Conservation (phyloP, 1,139 yeast species). For the Saccharomyces hybrid region DNA sequence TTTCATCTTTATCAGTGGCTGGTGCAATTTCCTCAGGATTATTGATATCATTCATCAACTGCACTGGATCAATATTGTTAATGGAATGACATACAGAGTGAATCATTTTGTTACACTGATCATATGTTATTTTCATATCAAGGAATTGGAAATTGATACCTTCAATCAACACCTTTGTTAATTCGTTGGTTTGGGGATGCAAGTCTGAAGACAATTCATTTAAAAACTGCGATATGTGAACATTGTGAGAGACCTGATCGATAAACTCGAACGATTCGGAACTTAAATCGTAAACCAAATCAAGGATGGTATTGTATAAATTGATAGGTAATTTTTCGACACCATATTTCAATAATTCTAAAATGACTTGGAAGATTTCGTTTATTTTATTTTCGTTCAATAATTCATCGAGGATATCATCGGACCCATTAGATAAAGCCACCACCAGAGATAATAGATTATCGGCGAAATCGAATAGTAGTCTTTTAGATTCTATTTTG, state of each 20-base stretch:
- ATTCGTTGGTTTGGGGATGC: slow-evolving; percentile 30
- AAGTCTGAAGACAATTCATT: slow-evolving; percentile 15
- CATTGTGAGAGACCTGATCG: slow-evolving; percentile 28
- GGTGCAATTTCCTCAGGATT: slow-evolving; percentile 28
- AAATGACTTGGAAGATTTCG: slow-evolving; percentile 38
- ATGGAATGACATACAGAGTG: slow-evolving; percentile 29
- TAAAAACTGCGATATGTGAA: slow-evolving; percentile 24
- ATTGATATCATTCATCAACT: slow-evolving; percentile 19
- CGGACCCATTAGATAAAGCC: slow-evolving; percentile 59
- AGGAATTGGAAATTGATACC: slow-evolving; percentile 56
- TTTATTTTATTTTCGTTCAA: slow-evolving; percentile 35
- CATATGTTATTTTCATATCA: slow-evolving; percentile 33
- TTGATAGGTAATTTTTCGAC: slow-evolving; percentile 34
- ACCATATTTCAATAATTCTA: slow-evolving; percentile 36
- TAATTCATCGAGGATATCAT: slow-evolving; percentile 49
- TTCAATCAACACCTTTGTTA: slow-evolving; percentile 46
- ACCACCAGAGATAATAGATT: slow-evolving; percentile 63
- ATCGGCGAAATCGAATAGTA: slow-evolving; percentile 62
- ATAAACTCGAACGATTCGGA: slow-evolving; percentile 56
- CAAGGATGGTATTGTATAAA: slow-evolving; percentile 48
- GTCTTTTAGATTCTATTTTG: slow-evolving; percentile 29
- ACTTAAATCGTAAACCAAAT: slow-evolving; percentile 58
- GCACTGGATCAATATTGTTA: slow-evolving; percentile 38
- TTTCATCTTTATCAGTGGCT: slow-evolving; percentile 29
- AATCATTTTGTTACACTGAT: slow-evolving; percentile 28